These are phyloP conservation scores for Albifimbria verrucaria DNA, from an alignment of 2,329 filamentous ascomycete species.

Conservation along the genomic window DNA sequence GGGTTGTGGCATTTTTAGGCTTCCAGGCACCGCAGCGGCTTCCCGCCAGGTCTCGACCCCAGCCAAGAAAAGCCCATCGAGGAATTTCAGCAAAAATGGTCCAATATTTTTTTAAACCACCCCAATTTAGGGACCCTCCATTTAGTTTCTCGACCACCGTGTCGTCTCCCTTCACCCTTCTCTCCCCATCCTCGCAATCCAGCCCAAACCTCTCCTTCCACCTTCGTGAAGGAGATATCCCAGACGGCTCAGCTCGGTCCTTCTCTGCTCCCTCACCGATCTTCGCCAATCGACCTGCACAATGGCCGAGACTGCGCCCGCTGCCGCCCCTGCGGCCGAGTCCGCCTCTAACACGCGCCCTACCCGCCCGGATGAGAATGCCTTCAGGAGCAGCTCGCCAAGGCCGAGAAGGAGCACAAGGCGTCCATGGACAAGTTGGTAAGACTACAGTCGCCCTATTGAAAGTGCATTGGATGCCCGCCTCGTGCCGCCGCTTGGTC, in stretches of 20 bases:
- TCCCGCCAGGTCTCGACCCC: neutral
- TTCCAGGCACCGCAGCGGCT: constrained; percentile 2
- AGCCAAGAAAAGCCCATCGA: neutral
- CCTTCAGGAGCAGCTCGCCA: constrained; percentile 72
- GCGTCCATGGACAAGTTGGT: constrained; percentile 63
- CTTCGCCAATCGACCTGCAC: constrained; percentile 25
- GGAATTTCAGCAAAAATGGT: neutral
- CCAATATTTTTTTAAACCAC: neutral
- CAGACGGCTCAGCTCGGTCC: constrained; percentile 12
- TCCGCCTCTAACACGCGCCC: constrained; percentile 55
- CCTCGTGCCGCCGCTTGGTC: neutral
- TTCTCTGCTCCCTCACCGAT: constrained; percentile 24
- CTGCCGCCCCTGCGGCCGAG: constrained; percentile 41
- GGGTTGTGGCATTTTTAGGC: neutral
- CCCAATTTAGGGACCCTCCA: neutral
- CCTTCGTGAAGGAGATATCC: neutral
- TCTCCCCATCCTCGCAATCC: neutral
- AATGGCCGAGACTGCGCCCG: constrained; percentile 43
- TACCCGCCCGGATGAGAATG: constrained; percentile 81
- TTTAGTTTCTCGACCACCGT: constrained; percentile 7
- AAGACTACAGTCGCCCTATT: constrained; percentile 19
- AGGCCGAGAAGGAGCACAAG: constrained; percentile 84
- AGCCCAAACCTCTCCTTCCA: neutral
- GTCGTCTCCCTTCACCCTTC: neutral
- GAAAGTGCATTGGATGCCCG: neutral